Percentiles rank a stretch among this genome's conserved stretches.
Conservation (phyloP, 2,329 filamentous ascomycete genomes). For the Cercospora berteroae region DNA sequence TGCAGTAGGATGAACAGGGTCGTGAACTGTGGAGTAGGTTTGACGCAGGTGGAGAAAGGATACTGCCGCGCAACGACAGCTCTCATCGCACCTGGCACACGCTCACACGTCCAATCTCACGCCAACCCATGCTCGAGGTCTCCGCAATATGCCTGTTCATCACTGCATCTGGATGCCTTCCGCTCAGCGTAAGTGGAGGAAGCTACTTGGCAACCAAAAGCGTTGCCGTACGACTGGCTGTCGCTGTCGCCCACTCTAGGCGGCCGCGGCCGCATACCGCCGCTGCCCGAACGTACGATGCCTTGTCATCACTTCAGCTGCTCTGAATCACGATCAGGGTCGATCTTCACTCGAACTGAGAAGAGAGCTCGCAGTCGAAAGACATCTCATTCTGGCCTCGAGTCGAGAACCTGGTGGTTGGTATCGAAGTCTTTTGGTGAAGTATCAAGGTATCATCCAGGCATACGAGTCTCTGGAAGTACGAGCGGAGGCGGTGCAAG, state of each 20-base stretch:
- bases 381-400: background rate
- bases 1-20: conserved; percentile 4
- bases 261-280: background rate
- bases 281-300: background rate
- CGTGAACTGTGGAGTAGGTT: conserved; percentile 17
- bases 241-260: background rate
- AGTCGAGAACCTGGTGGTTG: conserved; percentile 4
- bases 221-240: conserved; percentile 12
- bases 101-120: conserved; percentile 9
- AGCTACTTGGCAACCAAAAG: conserved; percentile 1
- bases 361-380: background rate
- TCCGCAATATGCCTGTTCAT: conserved; percentile 4
- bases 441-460: background rate
- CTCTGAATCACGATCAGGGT: background rate
- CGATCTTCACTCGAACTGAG: background rate
- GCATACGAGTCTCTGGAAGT: background rate
- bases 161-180: background rate
- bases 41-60: conserved; percentile 12
- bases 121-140: background rate
- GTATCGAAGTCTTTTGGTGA: conserved; percentile 4
- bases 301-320: conserved; percentile 2
- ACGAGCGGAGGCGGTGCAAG: background rate
- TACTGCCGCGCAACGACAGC: conserved; percentile 1
- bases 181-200: background rate
- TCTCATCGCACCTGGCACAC: conserved; percentile 7